Base-by-base conservation (phyloP, 2,329 filamentous ascomycete species). In the Biscogniauxia sp. region DNA sequence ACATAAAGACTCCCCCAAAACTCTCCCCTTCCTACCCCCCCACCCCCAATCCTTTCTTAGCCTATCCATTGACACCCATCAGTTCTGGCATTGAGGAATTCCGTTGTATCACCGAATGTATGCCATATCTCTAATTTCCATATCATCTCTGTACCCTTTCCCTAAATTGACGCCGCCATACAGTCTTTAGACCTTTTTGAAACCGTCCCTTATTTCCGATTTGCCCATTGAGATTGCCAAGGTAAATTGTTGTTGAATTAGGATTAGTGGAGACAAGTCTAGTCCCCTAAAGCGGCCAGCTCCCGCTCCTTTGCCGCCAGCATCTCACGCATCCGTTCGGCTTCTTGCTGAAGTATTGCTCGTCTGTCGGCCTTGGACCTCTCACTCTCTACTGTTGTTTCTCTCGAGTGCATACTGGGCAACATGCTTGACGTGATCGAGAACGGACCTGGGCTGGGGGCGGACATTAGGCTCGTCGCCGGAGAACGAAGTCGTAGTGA, bases 221-320 rank as follows among this genome's bases (percentile, higher is more conserved):
- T 45, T 45, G 37, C 13, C 17, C 6, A 45, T 45, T n/a, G 37
- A 45, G 37, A 13, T n/a, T 45, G 37, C 28, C 11, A 32, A 45
- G 37, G 17, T 45, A 45, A 6, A 9, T 45, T 45, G 37, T 17
- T n/a, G 11, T 17, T 45, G 15, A 15, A 45, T 45, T 45, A 45
- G 37, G 37, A 45, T 45, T 45, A 45, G 37, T 17, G 37, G 37
- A 45, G 5, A 45, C 37, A n/a, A 17, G 11, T 58, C 53, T 61
- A 72, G 25, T 73, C 73, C 51, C 75, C 77, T 61, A 84, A 71
- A 45, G 80, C 79, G 54, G 88, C 87, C 59, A 93, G 77, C 69
- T 93, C 90, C 53, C 86, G 81, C 75, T 93, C 90, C 70, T 93
- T 93, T 13, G 85, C 88, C 9, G 86, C 82, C 28, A 93, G 79